Percentiles rank a stretch among this genome's conserved stretches.
Evolutionary conservation across 306 rosid species (phyloP).

Genomic region (Delonix regia): DNA sequence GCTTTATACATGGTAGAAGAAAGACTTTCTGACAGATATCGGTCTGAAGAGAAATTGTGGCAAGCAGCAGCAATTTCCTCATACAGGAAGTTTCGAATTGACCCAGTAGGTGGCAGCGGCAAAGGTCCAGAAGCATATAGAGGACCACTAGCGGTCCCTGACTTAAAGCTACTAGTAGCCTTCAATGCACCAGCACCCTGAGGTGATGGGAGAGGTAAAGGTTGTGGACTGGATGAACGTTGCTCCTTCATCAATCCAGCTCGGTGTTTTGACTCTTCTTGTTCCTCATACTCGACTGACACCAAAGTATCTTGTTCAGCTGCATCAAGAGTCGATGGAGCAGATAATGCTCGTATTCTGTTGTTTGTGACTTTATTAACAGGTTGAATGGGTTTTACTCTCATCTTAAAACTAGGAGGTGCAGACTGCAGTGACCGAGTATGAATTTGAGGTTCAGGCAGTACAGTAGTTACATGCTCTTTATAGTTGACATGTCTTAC

Average conservation of each 20-base stretch:
- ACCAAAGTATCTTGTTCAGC: constrained; percentile 82
- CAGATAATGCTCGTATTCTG: constrained; percentile 80
- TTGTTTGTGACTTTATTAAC: constrained; percentile 46
- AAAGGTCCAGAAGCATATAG: constrained; percentile 77
- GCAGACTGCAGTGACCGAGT: constrained; percentile 87
- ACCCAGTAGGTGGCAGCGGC: constrained; percentile 84
- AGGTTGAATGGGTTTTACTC: constrained; percentile 84
- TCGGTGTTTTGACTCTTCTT: constrained; percentile 68
- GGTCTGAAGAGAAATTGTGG: constrained; percentile 77
- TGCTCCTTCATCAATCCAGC: constrained; percentile 66
- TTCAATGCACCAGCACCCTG: constrained; percentile 57
- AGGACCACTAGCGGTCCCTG: constrained; percentile 70
- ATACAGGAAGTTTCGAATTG: constrained; percentile 62
- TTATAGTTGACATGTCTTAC: constrained; percentile 53
- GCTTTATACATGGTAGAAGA: constrained; percentile 87
- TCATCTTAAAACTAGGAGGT: constrained; percentile 94
- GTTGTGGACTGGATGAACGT: constrained; percentile 70
- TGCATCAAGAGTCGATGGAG: constrained; percentile 91
- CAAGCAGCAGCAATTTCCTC: constrained; percentile 90
- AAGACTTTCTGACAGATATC: constrained; percentile 84
- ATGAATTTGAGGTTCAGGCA: constrained; percentile 78
- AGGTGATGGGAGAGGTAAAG: constrained; percentile 97
- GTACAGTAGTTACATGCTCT: constrained; percentile 62
- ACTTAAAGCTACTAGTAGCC: constrained; percentile 79
- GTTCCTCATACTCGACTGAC: constrained; percentile 74